Percentiles rank a stretch among this genome's conserved stretches.
Evolutionary conservation across 2,329 filamentous ascomycete species (phyloP).

Genomic region (Ceratocystis cacaofunesta): DNA sequence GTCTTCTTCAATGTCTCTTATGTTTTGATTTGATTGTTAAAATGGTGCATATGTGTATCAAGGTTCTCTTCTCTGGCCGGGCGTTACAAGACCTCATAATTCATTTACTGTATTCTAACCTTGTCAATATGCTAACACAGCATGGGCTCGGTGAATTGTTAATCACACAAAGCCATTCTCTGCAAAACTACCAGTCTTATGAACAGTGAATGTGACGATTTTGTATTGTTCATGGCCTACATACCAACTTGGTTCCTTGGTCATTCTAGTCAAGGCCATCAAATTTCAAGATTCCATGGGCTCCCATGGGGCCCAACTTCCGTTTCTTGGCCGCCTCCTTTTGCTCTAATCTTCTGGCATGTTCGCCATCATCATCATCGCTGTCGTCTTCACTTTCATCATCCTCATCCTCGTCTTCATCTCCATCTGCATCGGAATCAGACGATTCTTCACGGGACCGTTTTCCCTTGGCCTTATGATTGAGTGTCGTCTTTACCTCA

Average conservation of each 20-base stretch:
- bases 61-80: background rate
- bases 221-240: too few relatives aligned
- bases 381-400: conserved; percentile 31
- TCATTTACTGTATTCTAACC: background rate
- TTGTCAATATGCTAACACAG: too few relatives aligned
- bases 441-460: background rate
- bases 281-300: conserved; percentile 37
- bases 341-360: conserved; percentile 19
- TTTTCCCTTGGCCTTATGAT: conserved; percentile 11
- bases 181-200: background rate
- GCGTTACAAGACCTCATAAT: background rate
- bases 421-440: conserved; percentile 31
- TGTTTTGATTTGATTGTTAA: background rate
- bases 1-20: background rate
- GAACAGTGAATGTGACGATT: background rate
- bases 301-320: conserved; percentile 35
- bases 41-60: background rate
- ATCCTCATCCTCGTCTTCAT: conserved; percentile 29
- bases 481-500: conserved; percentile 20
- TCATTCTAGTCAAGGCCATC: conserved; percentile 30
- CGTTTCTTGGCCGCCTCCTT: conserved; percentile 23
- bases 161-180: too few relatives aligned
- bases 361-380: conserved; percentile 22
- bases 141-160: too few relatives aligned
- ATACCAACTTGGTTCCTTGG: background rate